These are phyloP conservation scores for Lentinula aciculospora DNA, from an alignment of 768 basidiomycete genomes.

Conservation along the genomic window DNA sequence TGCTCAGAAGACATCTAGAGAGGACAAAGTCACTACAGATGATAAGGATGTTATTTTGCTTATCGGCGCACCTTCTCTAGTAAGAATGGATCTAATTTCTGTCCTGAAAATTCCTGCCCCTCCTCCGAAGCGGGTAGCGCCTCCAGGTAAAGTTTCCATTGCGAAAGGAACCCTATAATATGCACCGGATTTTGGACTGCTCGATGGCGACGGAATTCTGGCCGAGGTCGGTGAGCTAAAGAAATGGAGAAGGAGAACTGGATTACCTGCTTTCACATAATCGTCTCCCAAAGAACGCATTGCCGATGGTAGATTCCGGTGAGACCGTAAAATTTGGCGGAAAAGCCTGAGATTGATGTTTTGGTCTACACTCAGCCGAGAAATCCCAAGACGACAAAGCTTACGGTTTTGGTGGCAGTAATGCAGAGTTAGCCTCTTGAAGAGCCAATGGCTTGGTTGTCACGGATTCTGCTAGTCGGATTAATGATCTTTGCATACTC, in stretches of 20 bases:
- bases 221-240: not conserved
- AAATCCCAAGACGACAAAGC: not conserved
- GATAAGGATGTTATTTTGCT: not conserved
- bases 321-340: conserved; percentile 74
- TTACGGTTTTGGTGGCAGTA: conserved; percentile 83
- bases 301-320: conserved; percentile 64
- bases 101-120: conserved; percentile 48
- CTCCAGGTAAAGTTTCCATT: conserved; percentile 94
- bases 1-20: conserved; percentile 84
- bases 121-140: conserved; percentile 46
- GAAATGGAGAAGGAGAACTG: not conserved
- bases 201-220: conserved; percentile 85
- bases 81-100: conserved; percentile 60
- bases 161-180: conserved; percentile 90
- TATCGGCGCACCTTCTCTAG: conserved; percentile 63
- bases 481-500: conserved; percentile 34
- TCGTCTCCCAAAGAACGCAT: conserved; percentile 83
- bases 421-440: conserved; percentile 54
- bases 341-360: conserved; percentile 60
- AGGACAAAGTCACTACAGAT: not conserved
- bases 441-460: conserved; percentile 55
- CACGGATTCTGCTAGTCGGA: conserved; percentile 51
- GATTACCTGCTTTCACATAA: conserved; percentile 73
- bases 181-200: conserved; percentile 79
- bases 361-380: too few relatives aligned